A percentile compares a stretch with the other conserved stretches of the same genome.
Conservation (phyloP, 768 basidiomycete genomes). For the button mushroom (Agaricus bisporus) region DNA sequence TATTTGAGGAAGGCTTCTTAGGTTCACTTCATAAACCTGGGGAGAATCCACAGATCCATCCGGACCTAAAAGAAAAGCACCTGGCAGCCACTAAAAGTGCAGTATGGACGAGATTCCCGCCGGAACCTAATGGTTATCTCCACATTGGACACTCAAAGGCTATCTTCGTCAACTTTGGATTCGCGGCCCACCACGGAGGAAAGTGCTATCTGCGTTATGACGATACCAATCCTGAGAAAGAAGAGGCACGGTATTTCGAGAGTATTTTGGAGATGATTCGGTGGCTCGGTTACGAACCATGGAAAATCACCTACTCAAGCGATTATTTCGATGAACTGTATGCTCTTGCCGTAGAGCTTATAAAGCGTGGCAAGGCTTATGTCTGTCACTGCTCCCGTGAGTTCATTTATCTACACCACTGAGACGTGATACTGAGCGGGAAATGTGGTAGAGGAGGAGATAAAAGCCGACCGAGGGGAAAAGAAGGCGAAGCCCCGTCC, state of each 20-base stretch:
- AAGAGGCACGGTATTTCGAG: conserved; percentile 94
- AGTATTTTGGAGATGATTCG: conserved; percentile 92
- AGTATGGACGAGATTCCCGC: conserved; percentile 96
- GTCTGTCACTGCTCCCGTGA: conserved; percentile 93
- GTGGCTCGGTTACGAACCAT: conserved; percentile 97
- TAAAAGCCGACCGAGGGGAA: conserved; percentile 82
- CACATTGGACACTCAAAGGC: conserved; percentile 98
- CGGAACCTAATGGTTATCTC: conserved; percentile 95
- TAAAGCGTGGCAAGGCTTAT: conserved; percentile 88
- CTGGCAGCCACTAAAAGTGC: conserved; percentile 71
- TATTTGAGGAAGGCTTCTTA: conserved; percentile 95
- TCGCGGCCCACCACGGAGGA: conserved; percentile 90
- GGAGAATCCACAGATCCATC: conserved; percentile 82
- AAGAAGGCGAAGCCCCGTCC: conserved; percentile 75
- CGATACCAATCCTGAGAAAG: conserved; percentile 98
- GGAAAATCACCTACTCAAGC: conserved; percentile 98
- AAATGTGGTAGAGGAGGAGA: conserved; percentile 71
- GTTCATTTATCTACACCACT: conserved; percentile 21
- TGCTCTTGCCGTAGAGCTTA: conserved; percentile 82
- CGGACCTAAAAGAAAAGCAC: conserved; percentile 75
- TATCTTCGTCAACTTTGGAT: conserved; percentile 98
- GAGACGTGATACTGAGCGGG: conserved; percentile 2
- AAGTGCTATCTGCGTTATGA: conserved; percentile 93
- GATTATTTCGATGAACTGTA: conserved; percentile 91
- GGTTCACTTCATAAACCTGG: conserved; percentile 90